Conservation (phyloP, 768 basidiomycete species). For the Tricholoma matsutake region DNA sequence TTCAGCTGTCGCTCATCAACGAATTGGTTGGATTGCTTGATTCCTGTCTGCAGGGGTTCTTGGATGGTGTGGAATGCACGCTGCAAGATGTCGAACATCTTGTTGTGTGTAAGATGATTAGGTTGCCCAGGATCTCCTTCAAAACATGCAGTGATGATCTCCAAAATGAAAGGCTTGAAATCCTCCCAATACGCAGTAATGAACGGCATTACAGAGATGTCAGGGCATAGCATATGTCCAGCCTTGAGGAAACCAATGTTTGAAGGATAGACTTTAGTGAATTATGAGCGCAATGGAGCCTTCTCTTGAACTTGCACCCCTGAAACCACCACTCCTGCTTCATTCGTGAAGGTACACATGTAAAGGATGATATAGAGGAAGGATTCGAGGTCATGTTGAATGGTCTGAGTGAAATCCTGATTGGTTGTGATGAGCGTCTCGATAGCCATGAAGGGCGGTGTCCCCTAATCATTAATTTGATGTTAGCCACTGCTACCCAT, state of each 20-base stretch:
- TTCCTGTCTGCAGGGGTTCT: neutral
- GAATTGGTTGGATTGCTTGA: neutral
- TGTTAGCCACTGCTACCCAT: neutral
- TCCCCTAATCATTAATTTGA: neutral
- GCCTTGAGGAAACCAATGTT: neutral
- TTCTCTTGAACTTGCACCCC: neutral
- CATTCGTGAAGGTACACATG: neutral
- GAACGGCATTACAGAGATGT: neutral
- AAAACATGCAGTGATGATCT: neutral
- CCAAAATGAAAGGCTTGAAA: constrained; percentile 1
- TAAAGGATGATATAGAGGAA: neutral
- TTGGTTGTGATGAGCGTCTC: neutral
- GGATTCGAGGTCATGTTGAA: neutral
- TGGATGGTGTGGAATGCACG: neutral
- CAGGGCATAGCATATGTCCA: neutral
- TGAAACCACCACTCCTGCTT: neutral
- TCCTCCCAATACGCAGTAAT: neutral
- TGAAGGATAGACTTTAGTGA: neutral
- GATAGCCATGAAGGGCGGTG: neutral
- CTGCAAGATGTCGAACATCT: neutral
- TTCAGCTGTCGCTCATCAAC: neutral
- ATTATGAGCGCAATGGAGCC: neutral
- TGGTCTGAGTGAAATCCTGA: neutral
- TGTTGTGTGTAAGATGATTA: neutral
- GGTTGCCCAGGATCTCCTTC: neutral